Evolutionary conservation across 257 asterid species (phyloP).

Genomic region (Penstemon davidsonii): DNA sequence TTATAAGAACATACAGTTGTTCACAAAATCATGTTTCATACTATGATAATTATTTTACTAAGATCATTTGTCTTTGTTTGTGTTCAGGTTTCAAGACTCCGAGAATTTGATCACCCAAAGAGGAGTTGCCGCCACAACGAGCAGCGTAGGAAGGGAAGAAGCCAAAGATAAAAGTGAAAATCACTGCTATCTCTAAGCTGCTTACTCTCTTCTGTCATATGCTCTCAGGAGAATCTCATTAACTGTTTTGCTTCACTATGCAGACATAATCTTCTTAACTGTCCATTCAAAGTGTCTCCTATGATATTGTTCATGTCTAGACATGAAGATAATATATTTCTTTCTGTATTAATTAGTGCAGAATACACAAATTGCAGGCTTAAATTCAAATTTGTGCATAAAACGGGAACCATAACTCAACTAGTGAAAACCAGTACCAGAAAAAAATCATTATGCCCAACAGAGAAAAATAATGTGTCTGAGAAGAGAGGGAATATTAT

Average conservation of each 20-base stretch:
- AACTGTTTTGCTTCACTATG: not conserved
- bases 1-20: not conserved
- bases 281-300: too few species aligned
- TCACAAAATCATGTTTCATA: not conserved
- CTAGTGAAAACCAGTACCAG: not conserved
- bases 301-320: too few species aligned
- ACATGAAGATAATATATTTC: not conserved
- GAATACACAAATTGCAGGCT: too few species aligned
- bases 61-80: not conserved
- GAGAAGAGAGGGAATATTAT: not conserved
- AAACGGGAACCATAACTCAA: not conserved
- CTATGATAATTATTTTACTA: not conserved
- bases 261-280: not conserved
- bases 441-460: not conserved
- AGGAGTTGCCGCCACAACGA: constrained; percentile 66
- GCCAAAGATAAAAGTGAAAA: constrained; percentile 14
- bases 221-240: not conserved
- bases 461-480: not conserved
- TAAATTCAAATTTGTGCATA: not conserved
- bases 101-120: constrained; percentile 55
- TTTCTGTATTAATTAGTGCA: not conserved
- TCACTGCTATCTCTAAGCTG: constrained; percentile 22
- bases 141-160: constrained; percentile 36
- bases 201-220: constrained; percentile 73
- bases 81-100: constrained; percentile 50